Conservation (phyloP, 2,329 filamentous ascomycete genomes). For the Aureobasidium subglaciale region DNA sequence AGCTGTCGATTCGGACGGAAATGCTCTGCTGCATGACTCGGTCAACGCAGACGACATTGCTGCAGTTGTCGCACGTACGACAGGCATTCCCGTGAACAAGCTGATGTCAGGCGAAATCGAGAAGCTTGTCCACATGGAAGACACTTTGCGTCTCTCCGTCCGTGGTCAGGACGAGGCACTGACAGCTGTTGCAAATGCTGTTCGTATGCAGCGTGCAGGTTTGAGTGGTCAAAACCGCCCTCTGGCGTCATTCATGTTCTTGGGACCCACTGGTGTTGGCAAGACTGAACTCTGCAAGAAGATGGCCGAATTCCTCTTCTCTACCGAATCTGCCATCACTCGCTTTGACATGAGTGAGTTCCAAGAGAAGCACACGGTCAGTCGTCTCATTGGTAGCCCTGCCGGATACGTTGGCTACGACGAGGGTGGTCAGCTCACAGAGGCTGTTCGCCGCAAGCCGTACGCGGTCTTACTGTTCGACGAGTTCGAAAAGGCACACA, state of each 20-base stretch:
- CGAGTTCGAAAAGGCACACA: constrained; percentile 95
- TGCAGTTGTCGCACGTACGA: constrained; percentile 80
- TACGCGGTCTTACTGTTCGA: constrained; percentile 94
- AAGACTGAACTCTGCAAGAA: constrained; percentile 98
- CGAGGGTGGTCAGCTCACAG: constrained; percentile 90
- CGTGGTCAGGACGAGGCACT: constrained; percentile 93
- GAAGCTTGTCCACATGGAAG: constrained; percentile 93
- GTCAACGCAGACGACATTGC: constrained; percentile 96
- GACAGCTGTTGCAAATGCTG: constrained; percentile 82
- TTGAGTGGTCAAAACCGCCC: constrained; percentile 87
- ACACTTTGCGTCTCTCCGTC: constrained; percentile 72
- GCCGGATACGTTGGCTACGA: constrained; percentile 96
- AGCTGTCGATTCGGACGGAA: constrained; percentile 30
- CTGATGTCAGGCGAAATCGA: constrained; percentile 90
- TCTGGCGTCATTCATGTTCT: constrained; percentile 92
- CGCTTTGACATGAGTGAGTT: constrained; percentile 98
- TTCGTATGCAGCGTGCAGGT: constrained; percentile 87
- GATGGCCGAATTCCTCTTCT: constrained; percentile 87
- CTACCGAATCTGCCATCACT: constrained; percentile 81
- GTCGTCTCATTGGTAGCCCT: constrained; percentile 82
- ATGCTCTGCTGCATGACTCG: constrained; percentile 75
- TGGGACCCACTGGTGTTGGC: constrained; percentile 91
- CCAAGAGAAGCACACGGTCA: constrained; percentile 94
- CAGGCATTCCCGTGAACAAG: constrained; percentile 87
- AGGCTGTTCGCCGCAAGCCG: constrained; percentile 88